These are phyloP conservation scores for Phyllostachys edulis DNA, from an alignment of 176 grass and related monocot species.

Conservation along the genomic window DNA sequence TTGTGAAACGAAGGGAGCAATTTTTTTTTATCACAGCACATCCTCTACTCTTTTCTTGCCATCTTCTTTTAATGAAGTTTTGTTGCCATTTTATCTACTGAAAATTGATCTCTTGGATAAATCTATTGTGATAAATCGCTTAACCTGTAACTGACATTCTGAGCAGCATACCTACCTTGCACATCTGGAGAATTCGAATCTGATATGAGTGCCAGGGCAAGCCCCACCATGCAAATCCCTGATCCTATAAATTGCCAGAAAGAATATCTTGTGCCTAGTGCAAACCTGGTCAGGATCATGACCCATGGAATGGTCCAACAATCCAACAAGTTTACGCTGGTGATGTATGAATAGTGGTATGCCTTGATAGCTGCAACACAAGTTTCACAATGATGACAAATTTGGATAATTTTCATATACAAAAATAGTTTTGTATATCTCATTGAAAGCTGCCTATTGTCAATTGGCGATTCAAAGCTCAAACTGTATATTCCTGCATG, in stretches of 20 bases:
- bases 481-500: not conserved
- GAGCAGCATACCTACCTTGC: not conserved
- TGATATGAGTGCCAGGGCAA: conserved; percentile 41
- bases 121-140: not conserved
- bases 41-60: not conserved
- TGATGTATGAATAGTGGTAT: conserved; percentile 61
- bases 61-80: not conserved
- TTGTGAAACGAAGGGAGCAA: too few species aligned
- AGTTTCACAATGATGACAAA: not conserved
- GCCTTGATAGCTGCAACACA: conserved; percentile 48
- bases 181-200: conserved; percentile 21
- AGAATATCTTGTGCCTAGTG: conserved; percentile 45
- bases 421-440: not conserved
- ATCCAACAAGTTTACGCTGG: conserved; percentile 49
- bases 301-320: conserved; percentile 57
- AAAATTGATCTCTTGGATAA: not conserved
- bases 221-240: conserved; percentile 40
- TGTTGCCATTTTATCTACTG: not conserved
- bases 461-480: not conserved
- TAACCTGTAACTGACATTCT: not conserved
- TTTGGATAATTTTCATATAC: not conserved
- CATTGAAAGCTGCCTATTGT: too few species aligned
- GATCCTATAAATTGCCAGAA: conserved; percentile 48
- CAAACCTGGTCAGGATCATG: conserved; percentile 53
- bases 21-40: not conserved